Evolutionary conservation across 768 basidiomycete genomes (phyloP).

Genomic region (Serendipita sp.): DNA sequence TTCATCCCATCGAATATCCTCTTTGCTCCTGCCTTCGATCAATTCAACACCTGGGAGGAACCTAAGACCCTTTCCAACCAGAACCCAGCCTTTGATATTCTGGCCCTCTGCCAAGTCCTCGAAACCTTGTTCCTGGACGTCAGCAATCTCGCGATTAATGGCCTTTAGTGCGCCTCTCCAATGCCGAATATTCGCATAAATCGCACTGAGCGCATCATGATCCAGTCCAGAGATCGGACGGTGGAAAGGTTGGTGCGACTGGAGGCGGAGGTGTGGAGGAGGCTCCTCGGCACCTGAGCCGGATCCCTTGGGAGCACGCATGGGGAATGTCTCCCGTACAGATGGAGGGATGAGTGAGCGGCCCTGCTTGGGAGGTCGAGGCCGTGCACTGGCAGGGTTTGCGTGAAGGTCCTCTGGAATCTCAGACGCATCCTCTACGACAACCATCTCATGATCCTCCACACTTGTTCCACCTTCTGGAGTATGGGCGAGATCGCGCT

Average conservation of each 20-base stretch:
- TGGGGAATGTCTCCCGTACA: conserved; percentile 11
- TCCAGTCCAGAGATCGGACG: conserved; percentile 58
- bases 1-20: conserved; percentile 70
- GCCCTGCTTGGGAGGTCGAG: conserved; percentile 4
- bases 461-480: neutral
- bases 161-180: conserved; percentile 56
- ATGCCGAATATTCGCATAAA: conserved; percentile 53
- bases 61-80: conserved; percentile 55
- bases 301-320: conserved; percentile 4
- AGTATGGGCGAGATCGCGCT: neutral
- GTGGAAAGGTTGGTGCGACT: conserved; percentile 54
- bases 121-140: conserved; percentile 49
- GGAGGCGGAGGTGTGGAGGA: conserved; percentile 49
- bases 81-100: conserved; percentile 58
- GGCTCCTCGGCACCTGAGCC: conserved; percentile 21
- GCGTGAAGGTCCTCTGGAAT: neutral
- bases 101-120: conserved; percentile 54
- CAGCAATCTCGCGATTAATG: conserved; percentile 59
- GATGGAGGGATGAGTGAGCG: neutral
- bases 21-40: conserved; percentile 68
- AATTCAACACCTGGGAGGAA: conserved; percentile 46
- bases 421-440: conserved; percentile 9
- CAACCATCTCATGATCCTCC: neutral
- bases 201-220: conserved; percentile 45
- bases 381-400: conserved; percentile 6